Percentiles rank a stretch among this genome's conserved stretches.
These are phyloP conservation scores for Meira nashicola DNA, from an alignment of 1,284 basidiomycete species.

Conservation along the genomic window DNA sequence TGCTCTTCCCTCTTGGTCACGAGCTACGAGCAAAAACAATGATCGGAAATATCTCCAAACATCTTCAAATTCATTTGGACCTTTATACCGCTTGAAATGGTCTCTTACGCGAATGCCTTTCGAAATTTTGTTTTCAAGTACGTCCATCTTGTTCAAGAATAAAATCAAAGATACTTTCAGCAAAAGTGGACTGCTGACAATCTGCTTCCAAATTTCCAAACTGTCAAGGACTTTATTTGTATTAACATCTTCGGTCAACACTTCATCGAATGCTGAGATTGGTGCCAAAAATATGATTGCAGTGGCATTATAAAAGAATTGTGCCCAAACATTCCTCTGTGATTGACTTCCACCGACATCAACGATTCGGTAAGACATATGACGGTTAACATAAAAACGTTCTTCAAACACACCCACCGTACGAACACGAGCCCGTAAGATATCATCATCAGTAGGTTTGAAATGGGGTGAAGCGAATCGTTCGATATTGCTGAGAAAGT, in stretches of 20 bases:
- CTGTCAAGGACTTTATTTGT: constrained; percentile 29
- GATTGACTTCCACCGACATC: constrained; percentile 32
- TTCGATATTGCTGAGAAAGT: no score
- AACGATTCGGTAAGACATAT: constrained; percentile 26
- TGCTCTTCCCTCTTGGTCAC: neutral
- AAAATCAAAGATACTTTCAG: constrained; percentile 24
- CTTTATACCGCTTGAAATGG: constrained; percentile 25
- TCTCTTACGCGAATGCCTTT: neutral
- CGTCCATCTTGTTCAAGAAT: constrained; percentile 42
- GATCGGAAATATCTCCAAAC: constrained; percentile 33
- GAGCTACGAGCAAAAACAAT: constrained; percentile 16
- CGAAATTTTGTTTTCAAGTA: constrained; percentile 26
- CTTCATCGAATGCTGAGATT: constrained; percentile 31
- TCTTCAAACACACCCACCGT: constrained; percentile 32
- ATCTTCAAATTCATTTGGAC: constrained; percentile 29
- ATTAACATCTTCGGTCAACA: constrained; percentile 22
- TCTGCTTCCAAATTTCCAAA: constrained; percentile 23
- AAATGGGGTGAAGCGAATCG: no score
- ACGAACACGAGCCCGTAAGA: constrained; percentile 16
- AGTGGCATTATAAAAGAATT: constrained; percentile 28
- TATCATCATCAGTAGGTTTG: no score
- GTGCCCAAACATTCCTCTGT: constrained; percentile 30
- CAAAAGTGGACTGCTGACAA: constrained; percentile 25
- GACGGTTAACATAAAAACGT: constrained; percentile 22
- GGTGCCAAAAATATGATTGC: constrained; percentile 38